Evolutionary conservation across 2,329 filamentous ascomycete species (phyloP).

Genomic region (Nemania abortiva): DNA sequence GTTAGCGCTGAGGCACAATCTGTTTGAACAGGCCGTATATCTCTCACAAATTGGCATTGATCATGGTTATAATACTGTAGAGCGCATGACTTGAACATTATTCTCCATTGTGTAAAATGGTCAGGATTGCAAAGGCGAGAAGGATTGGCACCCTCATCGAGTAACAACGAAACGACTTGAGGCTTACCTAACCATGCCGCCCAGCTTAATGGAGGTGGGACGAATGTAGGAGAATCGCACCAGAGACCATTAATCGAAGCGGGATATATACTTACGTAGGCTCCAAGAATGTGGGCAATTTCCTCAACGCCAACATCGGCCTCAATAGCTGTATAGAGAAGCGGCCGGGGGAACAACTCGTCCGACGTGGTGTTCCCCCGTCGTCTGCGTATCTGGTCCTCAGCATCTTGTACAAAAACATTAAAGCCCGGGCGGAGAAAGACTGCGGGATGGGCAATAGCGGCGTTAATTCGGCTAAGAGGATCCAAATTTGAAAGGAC

Average conservation of each 20-base stretch:
- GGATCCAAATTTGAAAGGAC: not conserved
- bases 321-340: slow-evolving; percentile 17
- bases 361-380: not conserved
- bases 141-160: slow-evolving; percentile 20
- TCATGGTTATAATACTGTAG: not conserved
- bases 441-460: slow-evolving; percentile 14
- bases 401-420: slow-evolving; percentile 3
- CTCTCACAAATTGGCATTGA: not conserved
- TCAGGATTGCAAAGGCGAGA: not conserved
- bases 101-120: no score
- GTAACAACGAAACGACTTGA: slow-evolving; percentile 14
- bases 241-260: slow-evolving; percentile 27
- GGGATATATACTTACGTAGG: not conserved
- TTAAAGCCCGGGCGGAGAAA: slow-evolving; percentile 7
- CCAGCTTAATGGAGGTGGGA: not conserved
- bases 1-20: not conserved
- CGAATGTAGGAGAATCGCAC: not conserved
- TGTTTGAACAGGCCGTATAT: no score
- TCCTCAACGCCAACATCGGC: not conserved
- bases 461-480: not conserved
- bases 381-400: not conserved
- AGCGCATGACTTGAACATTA: not conserved
- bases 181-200: slow-evolving; percentile 1
- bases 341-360: not conserved
- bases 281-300: slow-evolving; percentile 13